Conservation (phyloP, 2,329 filamentous ascomycete species). For the Ilyonectria mors-panacis region DNA sequence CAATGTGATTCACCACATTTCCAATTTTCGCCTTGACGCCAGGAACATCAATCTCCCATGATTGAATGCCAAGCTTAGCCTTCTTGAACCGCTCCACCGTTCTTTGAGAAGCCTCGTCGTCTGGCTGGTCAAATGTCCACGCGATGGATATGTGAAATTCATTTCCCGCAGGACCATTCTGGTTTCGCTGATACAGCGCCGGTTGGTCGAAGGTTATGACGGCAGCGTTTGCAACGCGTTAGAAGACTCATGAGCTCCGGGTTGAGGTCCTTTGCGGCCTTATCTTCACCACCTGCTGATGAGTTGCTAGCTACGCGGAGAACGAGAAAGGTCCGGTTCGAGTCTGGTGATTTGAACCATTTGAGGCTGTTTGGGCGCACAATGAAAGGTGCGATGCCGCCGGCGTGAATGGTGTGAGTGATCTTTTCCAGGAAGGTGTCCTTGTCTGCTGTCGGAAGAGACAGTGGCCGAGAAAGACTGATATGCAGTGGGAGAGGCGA, state of each 20-base stretch:
- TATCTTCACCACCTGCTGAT: not conserved
- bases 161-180: constrained; percentile 43
- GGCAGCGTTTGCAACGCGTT: constrained; percentile 79
- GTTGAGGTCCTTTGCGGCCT: constrained; percentile 54
- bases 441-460: constrained; percentile 80
- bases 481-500: constrained; percentile 88
- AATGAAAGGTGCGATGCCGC: constrained; percentile 52
- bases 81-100: constrained; percentile 46
- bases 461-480: constrained; percentile 87
- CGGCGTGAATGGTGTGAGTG: constrained; percentile 54
- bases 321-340: constrained; percentile 88
- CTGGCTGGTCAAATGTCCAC: constrained; percentile 78
- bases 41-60: constrained; percentile 67
- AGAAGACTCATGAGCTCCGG: constrained; percentile 76
- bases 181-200: constrained; percentile 72
- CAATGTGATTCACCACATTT: constrained; percentile 73
- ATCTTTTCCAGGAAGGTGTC: constrained; percentile 76
- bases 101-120: constrained; percentile 52
- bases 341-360: constrained; percentile 69
- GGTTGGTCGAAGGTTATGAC: constrained; percentile 81
- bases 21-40: constrained; percentile 83
- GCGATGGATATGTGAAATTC: constrained; percentile 92
- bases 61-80: constrained; percentile 50
- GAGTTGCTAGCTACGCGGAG: constrained; percentile 68
- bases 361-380: constrained; percentile 58